Percentiles rank a stretch among this genome's conserved stretches.
These are phyloP conservation scores for Tetrapyrgos nigripes DNA, from an alignment of 1,284 basidiomycete species.

Conservation along the genomic window DNA sequence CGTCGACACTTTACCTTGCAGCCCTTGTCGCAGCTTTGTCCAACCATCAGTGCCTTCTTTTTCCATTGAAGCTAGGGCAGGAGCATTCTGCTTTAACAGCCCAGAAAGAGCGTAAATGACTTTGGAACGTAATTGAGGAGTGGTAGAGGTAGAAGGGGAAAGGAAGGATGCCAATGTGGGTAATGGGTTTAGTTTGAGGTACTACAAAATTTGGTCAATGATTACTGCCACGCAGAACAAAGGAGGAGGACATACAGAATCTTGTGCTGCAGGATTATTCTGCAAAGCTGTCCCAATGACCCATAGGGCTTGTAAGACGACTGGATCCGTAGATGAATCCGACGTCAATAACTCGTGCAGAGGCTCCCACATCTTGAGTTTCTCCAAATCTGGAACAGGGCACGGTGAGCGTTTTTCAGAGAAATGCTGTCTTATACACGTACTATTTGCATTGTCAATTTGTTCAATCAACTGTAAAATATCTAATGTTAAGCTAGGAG, in stretches of 20 bases:
- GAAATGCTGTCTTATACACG: constrained; percentile 22
- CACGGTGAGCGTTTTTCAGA: background rate
- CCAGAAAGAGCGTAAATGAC: constrained; percentile 90
- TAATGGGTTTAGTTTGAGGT: constrained; percentile 75
- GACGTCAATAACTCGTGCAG: constrained; percentile 73
- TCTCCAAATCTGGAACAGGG: constrained; percentile 70
- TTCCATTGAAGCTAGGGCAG: constrained; percentile 68
- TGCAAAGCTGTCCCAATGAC: constrained; percentile 94
- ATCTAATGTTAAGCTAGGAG: background rate
- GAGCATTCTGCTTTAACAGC: constrained; percentile 82
- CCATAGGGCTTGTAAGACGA: constrained; percentile 86
- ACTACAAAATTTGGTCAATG: constrained; percentile 51
- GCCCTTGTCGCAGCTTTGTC: constrained; percentile 63
- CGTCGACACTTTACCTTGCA: constrained; percentile 77
- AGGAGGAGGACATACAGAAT: constrained; percentile 62
- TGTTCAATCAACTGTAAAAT: constrained; percentile 82
- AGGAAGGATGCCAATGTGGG: constrained; percentile 70
- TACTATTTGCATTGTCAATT: constrained; percentile 96
- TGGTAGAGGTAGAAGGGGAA: constrained; percentile 44
- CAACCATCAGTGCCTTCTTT: constrained; percentile 65
- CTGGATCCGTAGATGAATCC: constrained; percentile 58
- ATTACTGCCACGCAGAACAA: constrained; percentile 5
- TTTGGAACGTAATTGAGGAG: constrained; percentile 71
- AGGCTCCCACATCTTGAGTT: constrained; percentile 87
- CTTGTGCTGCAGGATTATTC: constrained; percentile 93